Evolutionary conservation across 148 eudicot species (phyloP).

Genomic region (Mesembryanthemum crystallinum): DNA sequence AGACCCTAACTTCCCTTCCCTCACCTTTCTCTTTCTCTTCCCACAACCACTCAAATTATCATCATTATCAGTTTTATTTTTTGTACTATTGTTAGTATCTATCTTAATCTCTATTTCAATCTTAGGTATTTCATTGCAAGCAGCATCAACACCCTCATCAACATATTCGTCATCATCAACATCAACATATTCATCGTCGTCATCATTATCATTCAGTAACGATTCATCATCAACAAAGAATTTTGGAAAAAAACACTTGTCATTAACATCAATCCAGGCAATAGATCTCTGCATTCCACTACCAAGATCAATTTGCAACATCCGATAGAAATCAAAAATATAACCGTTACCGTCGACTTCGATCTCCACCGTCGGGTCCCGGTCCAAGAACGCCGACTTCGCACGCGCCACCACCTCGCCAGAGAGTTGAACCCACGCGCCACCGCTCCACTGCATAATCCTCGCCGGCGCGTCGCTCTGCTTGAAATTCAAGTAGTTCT

Average conservation of each 20-base stretch:
- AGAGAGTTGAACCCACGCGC: conserved; percentile 43
- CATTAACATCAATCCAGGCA: conserved; percentile 57
- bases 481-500: conserved; percentile 47
- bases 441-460: conserved; percentile 37
- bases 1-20: conserved; percentile 8
- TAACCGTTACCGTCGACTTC: conserved; percentile 28
- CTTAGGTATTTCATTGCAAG: conserved; percentile 13
- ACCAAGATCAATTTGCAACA: conserved; percentile 35
- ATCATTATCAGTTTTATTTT: neutral
- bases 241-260: conserved; percentile 47
- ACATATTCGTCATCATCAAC: conserved; percentile 17
- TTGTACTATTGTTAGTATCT: conserved; percentile 1
- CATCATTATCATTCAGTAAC: conserved; percentile 23
- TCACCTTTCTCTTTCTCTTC: conserved; percentile 27
- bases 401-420: conserved; percentile 25
- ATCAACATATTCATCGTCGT: conserved; percentile 30
- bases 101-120: conserved; percentile 37
- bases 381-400: conserved; percentile 35
- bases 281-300: conserved; percentile 40
- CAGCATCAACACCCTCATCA: neutral
- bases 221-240: conserved; percentile 32
- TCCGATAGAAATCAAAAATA: conserved; percentile 41
- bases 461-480: conserved; percentile 39
- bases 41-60: neutral
- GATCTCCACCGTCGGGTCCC: conserved; percentile 33